Conservation (phyloP, 768 basidiomycete genomes). For the Mycena epipterygia region DNA sequence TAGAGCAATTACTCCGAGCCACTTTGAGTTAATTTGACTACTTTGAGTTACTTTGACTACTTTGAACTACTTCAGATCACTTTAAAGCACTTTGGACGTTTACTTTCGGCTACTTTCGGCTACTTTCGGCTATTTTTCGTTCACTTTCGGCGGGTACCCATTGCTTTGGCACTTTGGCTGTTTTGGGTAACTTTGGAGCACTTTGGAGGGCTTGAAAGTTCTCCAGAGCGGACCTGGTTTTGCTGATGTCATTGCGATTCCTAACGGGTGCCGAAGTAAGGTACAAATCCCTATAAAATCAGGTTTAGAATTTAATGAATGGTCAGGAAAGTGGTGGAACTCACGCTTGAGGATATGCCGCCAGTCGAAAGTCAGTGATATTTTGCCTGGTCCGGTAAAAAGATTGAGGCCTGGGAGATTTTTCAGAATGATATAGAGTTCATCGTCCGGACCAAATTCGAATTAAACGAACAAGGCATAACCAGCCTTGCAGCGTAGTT, state of each 20-base stretch:
- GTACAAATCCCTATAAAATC: conserved; percentile 25
- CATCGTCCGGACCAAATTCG: neutral
- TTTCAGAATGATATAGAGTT: conserved; percentile 16
- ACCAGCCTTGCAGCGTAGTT: conserved; percentile 13
- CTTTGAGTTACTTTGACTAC: no score
- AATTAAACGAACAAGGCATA: conserved; percentile 17
- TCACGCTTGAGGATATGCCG: conserved; percentile 34
- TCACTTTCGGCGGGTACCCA: no score
- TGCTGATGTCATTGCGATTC: neutral
- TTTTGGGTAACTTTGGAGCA: no score
- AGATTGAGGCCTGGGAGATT: conserved; percentile 33
- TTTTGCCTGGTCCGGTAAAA: conserved; percentile 2
- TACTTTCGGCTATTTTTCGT: no score
- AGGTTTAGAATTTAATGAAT: neutral
- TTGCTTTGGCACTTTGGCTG: no score
- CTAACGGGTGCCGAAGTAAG: conserved; percentile 1
- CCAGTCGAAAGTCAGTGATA: conserved; percentile 27
- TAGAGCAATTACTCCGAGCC: no score
- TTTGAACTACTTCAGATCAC: no score
- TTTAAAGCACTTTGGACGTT: no score
- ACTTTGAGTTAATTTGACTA: no score
- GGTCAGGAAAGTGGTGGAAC: neutral
- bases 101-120: no score
- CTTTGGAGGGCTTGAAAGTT: no score
- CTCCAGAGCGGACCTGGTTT: no score